phyloP scores from a whole-genome alignment of 1,284 basidiomycete genomes.

The Irpex rosettiformis region DNA sequence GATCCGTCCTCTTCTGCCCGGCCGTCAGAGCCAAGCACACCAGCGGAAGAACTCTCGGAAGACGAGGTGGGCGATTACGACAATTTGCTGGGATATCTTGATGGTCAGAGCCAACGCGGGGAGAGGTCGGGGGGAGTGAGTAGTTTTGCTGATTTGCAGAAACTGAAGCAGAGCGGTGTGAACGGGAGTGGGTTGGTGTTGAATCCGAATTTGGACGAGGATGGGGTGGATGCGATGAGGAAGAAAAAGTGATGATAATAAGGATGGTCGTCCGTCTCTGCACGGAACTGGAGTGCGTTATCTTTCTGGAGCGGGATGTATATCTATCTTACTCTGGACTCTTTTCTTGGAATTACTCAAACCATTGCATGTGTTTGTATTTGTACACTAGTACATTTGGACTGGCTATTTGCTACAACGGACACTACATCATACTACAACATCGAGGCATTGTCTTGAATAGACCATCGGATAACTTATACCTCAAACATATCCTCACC shows the following conservation, averaged over 20 bases:
- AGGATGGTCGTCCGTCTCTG: neutral
- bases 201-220: neutral
- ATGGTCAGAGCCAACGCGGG: constrained; percentile 37
- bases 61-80: constrained; percentile 70
- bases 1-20: constrained; percentile 67
- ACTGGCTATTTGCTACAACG: neutral
- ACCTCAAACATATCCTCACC: neutral
- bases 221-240: neutral
- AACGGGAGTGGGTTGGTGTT: neutral
- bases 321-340: too few relatives aligned
- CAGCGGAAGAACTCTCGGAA: constrained; percentile 46
- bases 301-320: too few relatives aligned
- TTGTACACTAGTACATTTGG: neutral
- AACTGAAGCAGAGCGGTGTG: constrained; percentile 15
- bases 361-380: too few relatives aligned
- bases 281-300: neutral
- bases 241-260: too few relatives aligned
- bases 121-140: constrained; percentile 43
- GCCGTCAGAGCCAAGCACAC: constrained; percentile 56
- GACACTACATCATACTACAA: neutral
- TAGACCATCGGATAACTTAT: neutral
- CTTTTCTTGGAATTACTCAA: too few relatives aligned
- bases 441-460: too few relatives aligned
- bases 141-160: constrained; percentile 26
- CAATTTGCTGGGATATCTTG: constrained; percentile 63